A percentile compares a stretch with the other conserved stretches of the same genome.
Evolutionary conservation across 2,329 filamentous ascomycete genomes (phyloP).

Genomic region (Alternaria triticimaculans): DNA sequence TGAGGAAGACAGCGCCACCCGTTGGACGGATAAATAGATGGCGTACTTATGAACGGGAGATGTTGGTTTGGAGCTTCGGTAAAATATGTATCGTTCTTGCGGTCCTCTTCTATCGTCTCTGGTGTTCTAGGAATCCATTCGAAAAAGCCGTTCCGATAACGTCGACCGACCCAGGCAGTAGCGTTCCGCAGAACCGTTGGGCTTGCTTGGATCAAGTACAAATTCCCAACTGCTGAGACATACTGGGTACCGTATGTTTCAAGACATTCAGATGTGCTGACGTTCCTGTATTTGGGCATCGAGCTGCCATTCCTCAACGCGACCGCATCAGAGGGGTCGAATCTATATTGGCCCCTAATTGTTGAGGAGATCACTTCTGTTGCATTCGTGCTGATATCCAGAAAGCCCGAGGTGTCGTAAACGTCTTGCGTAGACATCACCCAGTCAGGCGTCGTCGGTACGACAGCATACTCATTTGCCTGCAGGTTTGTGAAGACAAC

Average conservation of each 20-base stretch:
- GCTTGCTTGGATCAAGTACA: conserved; percentile 17
- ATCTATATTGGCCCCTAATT: background rate
- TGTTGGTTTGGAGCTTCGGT: background rate
- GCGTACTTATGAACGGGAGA: background rate
- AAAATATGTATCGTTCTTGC: background rate
- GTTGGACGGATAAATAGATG: conserved; percentile 12
- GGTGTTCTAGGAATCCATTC: background rate
- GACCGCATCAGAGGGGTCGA: background rate
- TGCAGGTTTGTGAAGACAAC: conserved; percentile 22
- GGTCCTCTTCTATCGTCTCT: background rate
- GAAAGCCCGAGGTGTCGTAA: conserved; percentile 16
- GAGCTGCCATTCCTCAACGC: background rate
- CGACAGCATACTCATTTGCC: conserved; percentile 23
- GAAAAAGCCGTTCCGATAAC: background rate
- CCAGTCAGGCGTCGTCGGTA: conserved; percentile 19
- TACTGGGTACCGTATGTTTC: conserved; percentile 15
- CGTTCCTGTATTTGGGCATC: conserved; percentile 1
- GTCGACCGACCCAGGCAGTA: background rate
- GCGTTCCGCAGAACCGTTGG: conserved; percentile 12
- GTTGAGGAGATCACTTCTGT: background rate
- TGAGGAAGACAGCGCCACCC: conserved; percentile 22
- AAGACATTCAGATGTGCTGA: conserved; percentile 13
- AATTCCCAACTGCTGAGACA: conserved; percentile 15
- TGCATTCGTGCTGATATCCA: background rate
- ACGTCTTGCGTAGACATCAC: background rate